A percentile compares a stretch with the other conserved stretches of the same genome.
These are phyloP conservation scores for Scalesia atractyloides DNA, from an alignment of 129 eudicot genomes.

Conservation along the genomic window DNA sequence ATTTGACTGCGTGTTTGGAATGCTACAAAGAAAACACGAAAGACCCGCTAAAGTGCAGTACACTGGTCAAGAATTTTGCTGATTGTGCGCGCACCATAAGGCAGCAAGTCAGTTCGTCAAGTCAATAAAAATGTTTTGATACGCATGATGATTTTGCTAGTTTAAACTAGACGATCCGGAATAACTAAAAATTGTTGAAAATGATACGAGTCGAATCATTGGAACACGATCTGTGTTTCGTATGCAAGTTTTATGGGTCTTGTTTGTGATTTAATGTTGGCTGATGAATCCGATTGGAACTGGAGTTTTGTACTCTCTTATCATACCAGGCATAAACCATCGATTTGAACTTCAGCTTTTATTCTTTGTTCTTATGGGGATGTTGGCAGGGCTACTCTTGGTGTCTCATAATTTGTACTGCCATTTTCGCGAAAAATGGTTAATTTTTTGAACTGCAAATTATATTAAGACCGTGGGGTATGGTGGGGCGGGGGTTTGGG, in stretches of 20 bases:
- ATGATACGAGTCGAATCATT: slow-evolving; percentile 24
- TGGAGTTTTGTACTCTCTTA: slow-evolving; percentile 1
- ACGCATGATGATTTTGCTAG: slow-evolving; percentile 31
- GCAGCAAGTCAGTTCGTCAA: slow-evolving; percentile 48
- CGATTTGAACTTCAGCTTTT: slow-evolving; percentile 1
- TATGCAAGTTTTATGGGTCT: slow-evolving; percentile 17
- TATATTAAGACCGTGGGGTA: too few relatives aligned
- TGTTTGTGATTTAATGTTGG: too few relatives aligned
- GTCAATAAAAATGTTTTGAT: slow-evolving; percentile 30
- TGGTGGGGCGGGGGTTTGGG: too few relatives aligned
- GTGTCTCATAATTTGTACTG: too few relatives aligned
- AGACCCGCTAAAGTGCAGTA: slow-evolving; percentile 77
- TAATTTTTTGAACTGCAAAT: too few relatives aligned
- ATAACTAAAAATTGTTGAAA: slow-evolving; percentile 30
- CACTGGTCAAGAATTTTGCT: slow-evolving; percentile 53
- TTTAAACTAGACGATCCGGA: slow-evolving; percentile 23
- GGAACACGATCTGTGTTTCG: slow-evolving; percentile 22
- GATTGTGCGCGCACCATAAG: slow-evolving; percentile 74
- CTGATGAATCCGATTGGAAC: too few relatives aligned
- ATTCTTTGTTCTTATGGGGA: neutral
- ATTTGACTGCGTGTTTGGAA: slow-evolving; percentile 63
- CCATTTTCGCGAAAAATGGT: too few relatives aligned
- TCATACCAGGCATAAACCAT: neutral
- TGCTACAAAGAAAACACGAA: slow-evolving; percentile 76
- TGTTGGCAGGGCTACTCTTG: neutral